phyloP scores from a whole-genome alignment of 345 rosid genomes.

The Gynandropsis gynandra region DNA sequence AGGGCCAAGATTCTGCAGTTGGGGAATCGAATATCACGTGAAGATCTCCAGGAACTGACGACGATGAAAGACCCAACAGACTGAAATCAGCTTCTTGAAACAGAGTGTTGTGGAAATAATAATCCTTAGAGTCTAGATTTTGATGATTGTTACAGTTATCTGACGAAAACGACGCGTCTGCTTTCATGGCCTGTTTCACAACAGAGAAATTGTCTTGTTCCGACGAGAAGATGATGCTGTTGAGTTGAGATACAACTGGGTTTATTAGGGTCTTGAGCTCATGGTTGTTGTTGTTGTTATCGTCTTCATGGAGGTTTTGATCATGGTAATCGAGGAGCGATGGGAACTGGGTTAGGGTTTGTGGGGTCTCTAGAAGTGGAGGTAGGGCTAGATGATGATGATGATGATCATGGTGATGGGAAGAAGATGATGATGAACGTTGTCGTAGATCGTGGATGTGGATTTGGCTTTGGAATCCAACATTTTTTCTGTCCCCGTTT shows the following conservation, averaged over 20 bases:
- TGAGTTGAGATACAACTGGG: conserved; percentile 33
- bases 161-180: conserved; percentile 41
- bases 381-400: conserved; percentile 34
- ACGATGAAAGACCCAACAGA: conserved; percentile 31
- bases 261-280: conserved; percentile 42
- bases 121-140: conserved; percentile 30
- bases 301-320: conserved; percentile 25
- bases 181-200: conserved; percentile 46
- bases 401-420: conserved; percentile 1
- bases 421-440: conserved; percentile 22
- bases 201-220: conserved; percentile 28
- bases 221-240: conserved; percentile 25
- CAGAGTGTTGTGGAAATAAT: conserved; percentile 41
- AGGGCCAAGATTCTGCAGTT: conserved; percentile 41
- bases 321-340: conserved; percentile 33
- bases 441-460: conserved; percentile 22
- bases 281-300: conserved; percentile 31
- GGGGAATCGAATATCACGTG: conserved; percentile 44
- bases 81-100: conserved; percentile 40
- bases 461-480: conserved; percentile 34
- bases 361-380: conserved; percentile 40
- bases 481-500: conserved; percentile 56
- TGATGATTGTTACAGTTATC: conserved; percentile 38
- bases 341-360: conserved; percentile 22
- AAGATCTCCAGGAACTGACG: conserved; percentile 27